A percentile compares a stretch with the other conserved stretches of the same genome.
Conservation (phyloP, 2,329 filamentous ascomycete species). For the Botrytis hyacinthi region DNA sequence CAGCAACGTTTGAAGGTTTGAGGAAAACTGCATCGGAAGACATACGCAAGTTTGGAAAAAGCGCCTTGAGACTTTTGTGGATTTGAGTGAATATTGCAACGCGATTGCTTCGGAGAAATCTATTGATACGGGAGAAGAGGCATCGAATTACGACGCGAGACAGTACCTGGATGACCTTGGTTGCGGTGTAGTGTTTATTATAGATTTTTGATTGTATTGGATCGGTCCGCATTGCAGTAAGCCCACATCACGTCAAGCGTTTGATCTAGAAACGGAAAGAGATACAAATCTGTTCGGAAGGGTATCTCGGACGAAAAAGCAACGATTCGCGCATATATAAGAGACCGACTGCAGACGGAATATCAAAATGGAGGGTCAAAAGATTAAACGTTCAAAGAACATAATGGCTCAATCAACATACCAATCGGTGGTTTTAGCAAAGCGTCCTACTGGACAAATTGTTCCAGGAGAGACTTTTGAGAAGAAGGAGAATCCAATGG, state of each 20-base stretch:
- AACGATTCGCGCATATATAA: conserved; percentile 20
- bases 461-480: conserved; percentile 65
- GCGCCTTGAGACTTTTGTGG: conserved; percentile 15
- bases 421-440: conserved; percentile 54
- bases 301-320: neutral
- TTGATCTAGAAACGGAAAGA: conserved; percentile 3
- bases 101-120: conserved; percentile 7
- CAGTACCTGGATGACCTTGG: neutral
- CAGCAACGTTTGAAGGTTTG: conserved; percentile 1
- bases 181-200: neutral
- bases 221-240: conserved; percentile 4
- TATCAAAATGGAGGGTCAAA: conserved; percentile 11
- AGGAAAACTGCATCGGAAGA: conserved; percentile 7
- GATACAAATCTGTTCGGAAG: neutral
- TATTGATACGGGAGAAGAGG: neutral
- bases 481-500: conserved; percentile 49
- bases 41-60: conserved; percentile 5
- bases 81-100: conserved; percentile 9
- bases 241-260: neutral
- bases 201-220: neutral
- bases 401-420: conserved; percentile 39
- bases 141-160: neutral
- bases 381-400: conserved; percentile 28
- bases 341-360: neutral
- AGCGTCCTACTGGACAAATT: conserved; percentile 60